Evolutionary conservation across 2,329 filamentous ascomycete species (phyloP), one percentile per base, ranked within the genome.

Genomic region (Alternaria alternata): DNA sequence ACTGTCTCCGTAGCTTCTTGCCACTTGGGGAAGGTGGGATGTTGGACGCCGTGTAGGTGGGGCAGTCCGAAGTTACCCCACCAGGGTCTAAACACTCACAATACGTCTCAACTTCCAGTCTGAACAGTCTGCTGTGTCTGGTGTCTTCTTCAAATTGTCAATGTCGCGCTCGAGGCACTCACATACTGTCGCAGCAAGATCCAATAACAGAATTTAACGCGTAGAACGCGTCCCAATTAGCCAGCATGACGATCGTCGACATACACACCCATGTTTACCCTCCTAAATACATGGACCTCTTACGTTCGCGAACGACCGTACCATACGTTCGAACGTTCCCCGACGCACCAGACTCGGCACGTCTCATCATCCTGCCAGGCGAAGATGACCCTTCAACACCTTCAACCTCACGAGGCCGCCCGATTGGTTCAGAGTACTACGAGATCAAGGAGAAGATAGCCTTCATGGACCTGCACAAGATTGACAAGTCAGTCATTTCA

Each of bases 401-500:
- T 1, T 79, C 77, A 12, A 79, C 78, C 9, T 85, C 87, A 8
- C 89, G 91, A 3, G 94, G 93, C 38, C 88, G 94, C 4, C 93
- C 94, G 4, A 87, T 97, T 43, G 94, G 93, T 22, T 83, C 88
- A 1, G 91, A 94, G 71, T 97, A 94, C 83, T 92, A 89, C 63
- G 91, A 92, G 44, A 89, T 96, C 59, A 81, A 83, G 16, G 85
- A 92, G 69, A 97, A 97, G 74, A 84, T 97, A 14, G 84, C 87
- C 49, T 97, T 97, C 81, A 97, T 97, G 94, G 85, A 93, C 76
- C 86, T 84, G 16, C 94, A 97, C 80, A 82, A 82, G 54, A 97
- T 97, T 75, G 86, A 91, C 77, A 88, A 90, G 65, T 95, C 91
- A 1, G 91, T 97, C 51, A 88, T 97, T 64, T 95, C 92, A 0